phyloP scores from a whole-genome alignment of 139 green algal species.

The Chlorella sp. region DNA sequence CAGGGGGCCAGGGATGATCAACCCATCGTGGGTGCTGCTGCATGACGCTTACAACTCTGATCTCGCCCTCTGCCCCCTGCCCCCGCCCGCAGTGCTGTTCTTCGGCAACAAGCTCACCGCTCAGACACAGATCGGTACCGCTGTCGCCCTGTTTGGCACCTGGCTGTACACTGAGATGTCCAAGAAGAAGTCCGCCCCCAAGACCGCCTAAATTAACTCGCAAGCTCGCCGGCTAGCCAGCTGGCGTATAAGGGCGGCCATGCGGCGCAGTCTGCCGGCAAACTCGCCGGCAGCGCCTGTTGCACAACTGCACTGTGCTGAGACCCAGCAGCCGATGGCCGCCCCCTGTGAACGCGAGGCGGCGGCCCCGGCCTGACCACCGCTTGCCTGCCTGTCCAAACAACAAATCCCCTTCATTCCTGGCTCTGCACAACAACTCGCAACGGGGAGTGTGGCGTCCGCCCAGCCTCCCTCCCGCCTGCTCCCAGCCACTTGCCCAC shows the following conservation, averaged over 20 bases:
- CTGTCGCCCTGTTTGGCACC: conserved; percentile 73
- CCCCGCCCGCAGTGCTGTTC: conserved; percentile 57
- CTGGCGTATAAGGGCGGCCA: no score
- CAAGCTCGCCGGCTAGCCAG: no score
- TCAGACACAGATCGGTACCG: conserved; percentile 83
- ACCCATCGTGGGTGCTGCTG: neutral
- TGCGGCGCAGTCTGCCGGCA: no score
- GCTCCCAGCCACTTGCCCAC: neutral
- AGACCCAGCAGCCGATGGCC: neutral
- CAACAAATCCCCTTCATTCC: neutral
- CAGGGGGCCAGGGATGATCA: neutral
- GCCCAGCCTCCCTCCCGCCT: neutral
- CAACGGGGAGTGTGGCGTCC: neutral
- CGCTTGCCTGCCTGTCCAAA: neutral
- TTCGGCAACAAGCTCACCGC: conserved; percentile 85
- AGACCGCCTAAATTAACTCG: conserved; percentile 9
- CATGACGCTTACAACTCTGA: neutral
- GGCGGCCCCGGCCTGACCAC: neutral
- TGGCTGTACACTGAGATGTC: conserved; percentile 83
- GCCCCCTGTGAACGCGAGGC: neutral
- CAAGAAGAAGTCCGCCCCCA: conserved; percentile 45
- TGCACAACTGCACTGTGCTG: neutral
- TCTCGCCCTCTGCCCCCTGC: neutral
- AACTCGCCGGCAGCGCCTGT: no score
- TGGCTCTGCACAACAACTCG: neutral